Percentiles rank a stretch among this genome's conserved stretches.
phyloP scores from a whole-genome alignment of 2,329 filamentous ascomycete species.

The Scedosporium boydii region DNA sequence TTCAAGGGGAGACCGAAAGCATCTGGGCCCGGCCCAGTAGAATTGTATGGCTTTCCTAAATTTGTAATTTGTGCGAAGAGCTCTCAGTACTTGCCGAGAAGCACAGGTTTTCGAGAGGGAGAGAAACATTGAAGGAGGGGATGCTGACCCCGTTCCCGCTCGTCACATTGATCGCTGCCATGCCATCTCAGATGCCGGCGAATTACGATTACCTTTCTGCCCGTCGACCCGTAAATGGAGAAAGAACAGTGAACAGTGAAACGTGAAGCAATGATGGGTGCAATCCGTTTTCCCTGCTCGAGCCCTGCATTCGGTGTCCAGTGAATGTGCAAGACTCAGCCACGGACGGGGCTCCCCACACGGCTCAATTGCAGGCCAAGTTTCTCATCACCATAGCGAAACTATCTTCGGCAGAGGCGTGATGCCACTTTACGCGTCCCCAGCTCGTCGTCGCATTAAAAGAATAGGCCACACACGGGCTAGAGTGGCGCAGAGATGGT shows the following conservation, averaged over 20 bases:
- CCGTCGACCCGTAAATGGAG: background rate
- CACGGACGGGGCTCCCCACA: background rate
- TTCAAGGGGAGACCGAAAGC: background rate
- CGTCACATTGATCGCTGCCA: background rate
- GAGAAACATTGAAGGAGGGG: background rate
- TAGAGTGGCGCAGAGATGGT: conserved; percentile 8
- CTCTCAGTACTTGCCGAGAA: too few relatives aligned
- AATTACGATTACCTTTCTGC: background rate
- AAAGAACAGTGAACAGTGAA: background rate
- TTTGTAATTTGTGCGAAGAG: background rate
- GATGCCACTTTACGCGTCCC: background rate
- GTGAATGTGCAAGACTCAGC: background rate
- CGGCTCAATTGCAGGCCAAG: background rate
- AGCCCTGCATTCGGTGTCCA: background rate
- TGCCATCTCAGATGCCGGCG: background rate
- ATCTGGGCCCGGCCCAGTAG: background rate
- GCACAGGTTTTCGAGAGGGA: background rate
- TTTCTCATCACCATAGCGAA: background rate
- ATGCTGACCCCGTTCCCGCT: background rate
- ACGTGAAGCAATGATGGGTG: background rate
- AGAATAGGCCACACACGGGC: background rate
- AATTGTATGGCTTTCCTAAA: background rate
- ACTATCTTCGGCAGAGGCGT: background rate
- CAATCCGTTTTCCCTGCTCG: background rate
- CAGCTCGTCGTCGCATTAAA: background rate